A percentile compares a stretch with the other conserved stretches of the same genome.
Conservation (phyloP, 1,284 basidiomycete genomes). For the Tylopilus sp. region DNA sequence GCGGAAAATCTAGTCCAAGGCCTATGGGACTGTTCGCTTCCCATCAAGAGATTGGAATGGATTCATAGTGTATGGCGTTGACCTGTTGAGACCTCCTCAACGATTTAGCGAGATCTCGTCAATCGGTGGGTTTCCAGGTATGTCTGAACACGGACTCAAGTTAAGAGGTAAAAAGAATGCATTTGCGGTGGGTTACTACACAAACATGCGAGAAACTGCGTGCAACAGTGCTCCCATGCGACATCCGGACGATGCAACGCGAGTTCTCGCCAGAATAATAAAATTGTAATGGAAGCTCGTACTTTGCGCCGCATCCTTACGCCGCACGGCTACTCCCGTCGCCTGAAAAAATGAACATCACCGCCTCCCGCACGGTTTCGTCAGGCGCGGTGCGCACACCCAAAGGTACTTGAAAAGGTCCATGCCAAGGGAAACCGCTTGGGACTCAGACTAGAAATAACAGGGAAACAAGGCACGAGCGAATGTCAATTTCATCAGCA, state of each 20-base stretch:
- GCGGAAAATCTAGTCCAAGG: not conserved
- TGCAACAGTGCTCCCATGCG: not conserved
- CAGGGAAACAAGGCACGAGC: slow-evolving; percentile 3
- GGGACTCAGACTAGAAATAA: slow-evolving; percentile 14
- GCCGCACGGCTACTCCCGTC: not conserved
- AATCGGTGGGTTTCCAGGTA: not conserved
- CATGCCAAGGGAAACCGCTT: not conserved
- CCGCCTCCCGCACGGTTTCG: not conserved
- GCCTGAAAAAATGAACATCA: slow-evolving; percentile 1
- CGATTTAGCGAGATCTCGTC: not conserved
- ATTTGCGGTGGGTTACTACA: not conserved
- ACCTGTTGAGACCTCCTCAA: not conserved
- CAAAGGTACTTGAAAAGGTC: not conserved
- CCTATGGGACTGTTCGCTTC: not conserved
- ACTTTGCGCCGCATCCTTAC: slow-evolving; percentile 17
- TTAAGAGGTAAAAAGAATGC: not conserved
- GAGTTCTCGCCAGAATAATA: slow-evolving; percentile 8
- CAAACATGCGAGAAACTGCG: not conserved
- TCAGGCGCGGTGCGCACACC: slow-evolving; percentile 1
- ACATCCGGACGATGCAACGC: not conserved
- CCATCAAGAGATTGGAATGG: not conserved
- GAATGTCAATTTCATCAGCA: slow-evolving; percentile 15
- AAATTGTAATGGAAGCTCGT: slow-evolving; percentile 5
- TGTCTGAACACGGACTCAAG: not conserved
- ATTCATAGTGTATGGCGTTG: not conserved